Base-by-base conservation (phyloP, 257 asterid species). In the Nicotiana undulata region DNA sequence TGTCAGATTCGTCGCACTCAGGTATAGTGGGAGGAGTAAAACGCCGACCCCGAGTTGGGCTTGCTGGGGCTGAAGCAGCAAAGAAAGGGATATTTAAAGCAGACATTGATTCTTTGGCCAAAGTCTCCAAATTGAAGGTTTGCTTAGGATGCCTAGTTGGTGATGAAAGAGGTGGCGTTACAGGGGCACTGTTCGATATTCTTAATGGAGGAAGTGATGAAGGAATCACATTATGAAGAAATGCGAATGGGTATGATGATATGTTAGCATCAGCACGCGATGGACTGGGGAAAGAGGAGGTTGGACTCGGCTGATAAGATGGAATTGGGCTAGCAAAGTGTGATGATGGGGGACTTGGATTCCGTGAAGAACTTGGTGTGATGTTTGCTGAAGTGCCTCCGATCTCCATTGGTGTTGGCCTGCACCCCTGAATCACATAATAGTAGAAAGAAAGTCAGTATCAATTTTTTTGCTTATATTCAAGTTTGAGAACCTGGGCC, bases 101-200 rank as follows among this genome's bases (percentile, higher is more conserved):
- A 29, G 79, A 28, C 83, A 83, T 83, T 46, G 85, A 82, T 55
- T 75, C 74, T 22, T 76, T 82, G 22, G 82, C 81, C 17, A 82
- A 68, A 8, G 82, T 55, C 24, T 83, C 85, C 46, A 79, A 24
- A 63, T 67, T 78, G 66, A 79, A 60, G 15, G 26, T 67, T 84
- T 89, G 98, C 76, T 90, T 89, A 18, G 93, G 93, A 28, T 83
- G 85, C 63, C 94, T 87, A 5, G 93, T 93, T 13, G 98, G 99
- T 6, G 99, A 96, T n/a, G 98, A 92, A 56, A 96, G 88, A 0
- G 99, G 99, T 4, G 99, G 99, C 1, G 99, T 94, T 2, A 94
- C 98, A 0, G 99, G 99, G 64, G 97, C 97, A 56, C 98, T 94
- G 88, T 85, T 96, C 20, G 98, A 94, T 70, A 92, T 91, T 13